A percentile compares a stretch with the other conserved stretches of the same genome.
Evolutionary conservation across 441 rosid species (phyloP).

Genomic region (Kokia cookei): DNA sequence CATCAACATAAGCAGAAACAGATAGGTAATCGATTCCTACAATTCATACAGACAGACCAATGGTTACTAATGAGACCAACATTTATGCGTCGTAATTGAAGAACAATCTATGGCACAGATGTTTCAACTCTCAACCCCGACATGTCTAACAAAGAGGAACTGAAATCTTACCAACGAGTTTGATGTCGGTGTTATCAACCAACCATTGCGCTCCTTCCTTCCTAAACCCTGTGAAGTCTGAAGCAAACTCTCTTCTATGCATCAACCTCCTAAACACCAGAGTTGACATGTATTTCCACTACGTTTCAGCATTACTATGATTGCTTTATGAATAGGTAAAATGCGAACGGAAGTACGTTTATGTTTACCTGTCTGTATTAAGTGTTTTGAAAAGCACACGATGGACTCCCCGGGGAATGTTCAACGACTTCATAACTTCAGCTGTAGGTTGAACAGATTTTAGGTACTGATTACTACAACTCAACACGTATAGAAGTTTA

Average conservation of each 20-base stretch:
- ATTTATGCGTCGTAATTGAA: not conserved
- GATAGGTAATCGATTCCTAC: conserved; percentile 53
- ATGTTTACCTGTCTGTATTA: conserved; percentile 45
- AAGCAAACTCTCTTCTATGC: conserved; percentile 43
- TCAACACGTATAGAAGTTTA: not conserved
- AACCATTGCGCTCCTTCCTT: conserved; percentile 52
- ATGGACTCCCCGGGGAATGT: conserved; percentile 43
- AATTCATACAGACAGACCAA: not conserved
- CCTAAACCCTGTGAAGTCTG: conserved; percentile 45
- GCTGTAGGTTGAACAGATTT: conserved; percentile 21
- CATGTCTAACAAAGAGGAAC: not conserved
- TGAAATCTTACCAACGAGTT: conserved; percentile 38
- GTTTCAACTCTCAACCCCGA: not conserved
- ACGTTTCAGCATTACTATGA: not conserved
- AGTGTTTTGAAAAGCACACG: conserved; percentile 56
- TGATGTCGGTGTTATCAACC: conserved; percentile 50
- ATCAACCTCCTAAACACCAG: conserved; percentile 37
- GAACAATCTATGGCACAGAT: not conserved
- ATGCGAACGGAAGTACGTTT: not conserved
- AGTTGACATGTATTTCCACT: not conserved
- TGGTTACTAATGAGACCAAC: not conserved
- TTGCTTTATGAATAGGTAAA: not conserved
- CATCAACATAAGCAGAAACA: conserved; percentile 33
- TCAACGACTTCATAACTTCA: conserved; percentile 47
- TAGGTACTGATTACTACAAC: not conserved